phyloP scores from a whole-genome alignment of 2,329 filamentous ascomycete genomes.

The Trichoderma brevicompactum region DNA sequence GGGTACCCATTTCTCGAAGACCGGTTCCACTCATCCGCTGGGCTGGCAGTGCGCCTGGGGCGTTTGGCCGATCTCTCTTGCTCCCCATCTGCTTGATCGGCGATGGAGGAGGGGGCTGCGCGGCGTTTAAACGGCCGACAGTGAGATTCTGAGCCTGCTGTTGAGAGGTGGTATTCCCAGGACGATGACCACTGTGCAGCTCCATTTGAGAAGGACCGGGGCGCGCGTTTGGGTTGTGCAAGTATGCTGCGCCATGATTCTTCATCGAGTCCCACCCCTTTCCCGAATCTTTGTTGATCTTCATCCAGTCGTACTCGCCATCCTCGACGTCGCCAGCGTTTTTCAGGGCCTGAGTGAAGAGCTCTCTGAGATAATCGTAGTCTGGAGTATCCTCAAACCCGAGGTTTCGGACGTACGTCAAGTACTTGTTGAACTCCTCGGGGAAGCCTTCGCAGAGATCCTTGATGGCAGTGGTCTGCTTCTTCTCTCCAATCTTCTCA shows the following conservation, averaged over 20 bases:
- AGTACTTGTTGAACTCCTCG: constrained; percentile 96
- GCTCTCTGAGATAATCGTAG: constrained; percentile 95
- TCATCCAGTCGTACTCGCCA: constrained; percentile 99
- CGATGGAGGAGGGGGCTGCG: constrained; percentile 85
- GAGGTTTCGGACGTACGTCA: constrained; percentile 95
- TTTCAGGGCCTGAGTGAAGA: constrained; percentile 95
- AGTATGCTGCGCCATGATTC: constrained; percentile 63
- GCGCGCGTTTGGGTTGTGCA: constrained; percentile 77
- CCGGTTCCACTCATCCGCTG: constrained; percentile 78
- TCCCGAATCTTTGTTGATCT: constrained; percentile 79
- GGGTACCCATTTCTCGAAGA: constrained; percentile 77
- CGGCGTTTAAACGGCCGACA: constrained; percentile 89
- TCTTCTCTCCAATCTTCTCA: constrained; percentile 99
- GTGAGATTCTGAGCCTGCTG: constrained; percentile 69
- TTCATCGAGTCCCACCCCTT: constrained; percentile 83
- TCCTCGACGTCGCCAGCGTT: constrained; percentile 94
- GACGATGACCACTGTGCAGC: constrained; percentile 73
- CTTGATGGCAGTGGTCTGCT: constrained; percentile 96
- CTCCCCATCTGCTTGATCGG: constrained; percentile 81
- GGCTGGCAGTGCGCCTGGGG: constrained; percentile 70
- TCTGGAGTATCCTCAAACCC: constrained; percentile 98
- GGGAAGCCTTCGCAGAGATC: constrained; percentile 96
- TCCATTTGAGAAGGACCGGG: constrained; percentile 85
- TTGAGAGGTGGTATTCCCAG: constrained; percentile 67
- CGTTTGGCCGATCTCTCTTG: constrained; percentile 76